Evolutionary conservation across 495 filamentous ascomycete species (phyloP).

Genomic region (Penicillium malachiteum): DNA sequence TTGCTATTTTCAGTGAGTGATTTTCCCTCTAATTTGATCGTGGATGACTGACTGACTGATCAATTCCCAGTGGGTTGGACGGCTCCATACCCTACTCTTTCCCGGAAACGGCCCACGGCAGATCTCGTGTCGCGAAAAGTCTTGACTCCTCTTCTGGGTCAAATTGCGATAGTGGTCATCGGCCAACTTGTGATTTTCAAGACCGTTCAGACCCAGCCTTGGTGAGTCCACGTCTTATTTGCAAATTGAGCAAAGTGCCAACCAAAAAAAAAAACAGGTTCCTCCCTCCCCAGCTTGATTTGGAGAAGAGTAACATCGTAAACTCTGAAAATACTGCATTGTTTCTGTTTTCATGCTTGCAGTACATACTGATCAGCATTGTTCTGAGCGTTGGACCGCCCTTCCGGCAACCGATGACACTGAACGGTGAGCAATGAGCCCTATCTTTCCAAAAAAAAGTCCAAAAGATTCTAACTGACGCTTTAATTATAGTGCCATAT

Average conservation of each 20-base stretch:
- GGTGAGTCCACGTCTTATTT: slow-evolving; percentile 47
- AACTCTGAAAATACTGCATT: slow-evolving; percentile 92
- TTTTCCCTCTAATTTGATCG: neutral
- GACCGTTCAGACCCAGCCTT: slow-evolving; percentile 70
- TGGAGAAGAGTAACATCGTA: slow-evolving; percentile 73
- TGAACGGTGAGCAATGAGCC: slow-evolving; percentile 63
- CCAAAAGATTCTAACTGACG: neutral
- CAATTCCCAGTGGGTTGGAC: slow-evolving; percentile 85
- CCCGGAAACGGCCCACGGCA: slow-evolving; percentile 83
- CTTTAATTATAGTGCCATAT: slow-evolving; percentile 58
- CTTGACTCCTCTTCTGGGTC: slow-evolving; percentile 82
- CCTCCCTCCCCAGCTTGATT: slow-evolving; percentile 71
- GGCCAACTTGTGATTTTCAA: slow-evolving; percentile 73
- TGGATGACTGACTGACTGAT: slow-evolving; percentile 8
- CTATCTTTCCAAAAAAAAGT: neutral
- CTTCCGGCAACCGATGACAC: slow-evolving; percentile 75
- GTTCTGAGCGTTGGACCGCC: slow-evolving; percentile 87
- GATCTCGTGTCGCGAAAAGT: slow-evolving; percentile 93
- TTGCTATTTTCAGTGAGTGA: slow-evolving; percentile 86
- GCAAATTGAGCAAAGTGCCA: slow-evolving; percentile 1
- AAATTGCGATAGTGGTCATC: slow-evolving; percentile 78
- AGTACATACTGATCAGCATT: slow-evolving; percentile 87
- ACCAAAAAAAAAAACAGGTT: slow-evolving; percentile 53
- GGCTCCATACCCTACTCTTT: slow-evolving; percentile 74
- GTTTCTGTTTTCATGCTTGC: slow-evolving; percentile 87